phyloP scores from a whole-genome alignment of 345 rosid genomes.

The Reutealis trisperma region DNA sequence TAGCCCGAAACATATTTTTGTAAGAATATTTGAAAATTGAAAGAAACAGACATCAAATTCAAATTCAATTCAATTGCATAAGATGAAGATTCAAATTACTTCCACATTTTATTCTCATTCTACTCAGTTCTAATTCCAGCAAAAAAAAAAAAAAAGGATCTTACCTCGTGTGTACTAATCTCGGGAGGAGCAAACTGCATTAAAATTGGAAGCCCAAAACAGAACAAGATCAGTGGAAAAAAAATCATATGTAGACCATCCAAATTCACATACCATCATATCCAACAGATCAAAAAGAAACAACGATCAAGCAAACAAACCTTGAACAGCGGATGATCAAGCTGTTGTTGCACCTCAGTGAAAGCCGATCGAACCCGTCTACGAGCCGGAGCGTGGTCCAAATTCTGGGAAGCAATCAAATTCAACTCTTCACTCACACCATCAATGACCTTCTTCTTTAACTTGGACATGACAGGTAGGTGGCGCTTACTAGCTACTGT shows the following conservation, averaged over 20 bases:
- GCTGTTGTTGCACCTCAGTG: constrained; percentile 54
- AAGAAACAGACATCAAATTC: no score
- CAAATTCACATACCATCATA: neutral
- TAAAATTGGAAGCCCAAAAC: constrained; percentile 16
- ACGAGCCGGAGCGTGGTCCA: constrained; percentile 77
- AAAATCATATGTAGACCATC: neutral
- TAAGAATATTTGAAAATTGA: neutral
- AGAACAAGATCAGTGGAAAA: neutral
- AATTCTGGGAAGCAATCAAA: constrained; percentile 57
- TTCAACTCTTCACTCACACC: constrained; percentile 73
- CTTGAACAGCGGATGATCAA: constrained; percentile 89
- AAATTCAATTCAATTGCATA: neutral
- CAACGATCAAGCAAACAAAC: constrained; percentile 28
- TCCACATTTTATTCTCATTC: neutral
- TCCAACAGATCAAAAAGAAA: neutral
- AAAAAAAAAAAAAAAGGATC: neutral
- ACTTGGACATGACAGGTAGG: constrained; percentile 18
- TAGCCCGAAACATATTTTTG: neutral
- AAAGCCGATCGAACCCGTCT: constrained; percentile 77
- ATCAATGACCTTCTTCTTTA: constrained; percentile 36
- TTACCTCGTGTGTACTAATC: constrained; percentile 81
- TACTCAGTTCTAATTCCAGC: neutral
- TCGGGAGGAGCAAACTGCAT: constrained; percentile 72
- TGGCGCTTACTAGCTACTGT: neutral
- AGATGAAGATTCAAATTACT: neutral